Conservation (phyloP, 176 grass and related monocot genomes). For the Alloteropsis semialata region DNA sequence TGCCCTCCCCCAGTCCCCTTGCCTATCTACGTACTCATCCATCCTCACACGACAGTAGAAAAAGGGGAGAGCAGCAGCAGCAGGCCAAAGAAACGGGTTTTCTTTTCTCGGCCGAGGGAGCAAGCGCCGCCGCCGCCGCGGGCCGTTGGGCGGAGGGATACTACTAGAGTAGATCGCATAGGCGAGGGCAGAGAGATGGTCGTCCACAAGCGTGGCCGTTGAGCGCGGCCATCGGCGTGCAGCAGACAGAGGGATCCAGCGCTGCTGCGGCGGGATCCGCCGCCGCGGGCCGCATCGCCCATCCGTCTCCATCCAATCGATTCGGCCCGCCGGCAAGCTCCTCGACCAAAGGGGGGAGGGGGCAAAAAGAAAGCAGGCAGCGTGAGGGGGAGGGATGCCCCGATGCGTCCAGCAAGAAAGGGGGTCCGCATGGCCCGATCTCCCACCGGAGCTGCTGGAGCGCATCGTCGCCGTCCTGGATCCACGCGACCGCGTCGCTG, state of each 20-base stretch:
- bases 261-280: neutral
- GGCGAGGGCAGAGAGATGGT: neutral
- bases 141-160: neutral
- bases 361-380: no score
- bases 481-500: conserved; percentile 18
- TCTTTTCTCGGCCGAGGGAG: neutral
- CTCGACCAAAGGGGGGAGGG: no score
- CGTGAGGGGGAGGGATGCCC: neutral
- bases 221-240: neutral
- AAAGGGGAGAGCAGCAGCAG: no score
- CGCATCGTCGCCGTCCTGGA: neutral
- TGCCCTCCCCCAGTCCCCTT: no score
- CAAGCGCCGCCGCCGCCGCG: neutral
- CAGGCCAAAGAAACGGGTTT: no score
- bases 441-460: conserved; percentile 42
- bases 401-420: neutral
- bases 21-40: no score
- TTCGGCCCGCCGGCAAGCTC: no score
- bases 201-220: neutral
- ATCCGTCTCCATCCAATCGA: no score
- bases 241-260: neutral
- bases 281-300: neutral
- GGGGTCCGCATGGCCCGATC: neutral
- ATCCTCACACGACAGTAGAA: no score
- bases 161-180: neutral